These are phyloP conservation scores for Globisporangium rhizosaccharum DNA, from an alignment of 352 stramenopile genomes.

Conservation along the genomic window DNA sequence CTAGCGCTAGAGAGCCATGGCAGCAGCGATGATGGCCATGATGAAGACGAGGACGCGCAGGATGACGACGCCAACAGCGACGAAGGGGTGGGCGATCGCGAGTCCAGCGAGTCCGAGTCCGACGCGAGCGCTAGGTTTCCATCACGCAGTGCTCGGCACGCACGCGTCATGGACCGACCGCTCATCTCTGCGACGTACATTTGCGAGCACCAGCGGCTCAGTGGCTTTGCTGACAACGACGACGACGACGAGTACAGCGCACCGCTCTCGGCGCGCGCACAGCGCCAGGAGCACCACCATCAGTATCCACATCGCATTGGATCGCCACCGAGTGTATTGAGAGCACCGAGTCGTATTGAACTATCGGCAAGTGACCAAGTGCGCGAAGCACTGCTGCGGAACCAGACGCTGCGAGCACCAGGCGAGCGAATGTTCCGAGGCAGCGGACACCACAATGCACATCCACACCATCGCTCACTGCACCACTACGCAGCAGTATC, in stretches of 20 bases:
- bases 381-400: constrained; percentile 38
- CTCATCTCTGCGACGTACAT: no score
- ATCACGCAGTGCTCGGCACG: not conserved
- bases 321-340: not conserved
- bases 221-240: not conserved
- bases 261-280: not conserved
- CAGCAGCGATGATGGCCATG: constrained; percentile 9
- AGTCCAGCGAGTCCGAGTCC: constrained; percentile 10
- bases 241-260: not conserved
- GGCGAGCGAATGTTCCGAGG: not conserved
- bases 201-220: not conserved
- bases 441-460: not conserved
- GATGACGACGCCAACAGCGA: constrained; percentile 15
- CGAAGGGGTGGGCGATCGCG: constrained; percentile 12
- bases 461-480: constrained; percentile 1
- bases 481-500: constrained; percentile 1
- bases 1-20: not conserved
- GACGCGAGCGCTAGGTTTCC: constrained; percentile 7
- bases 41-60: constrained; percentile 18
- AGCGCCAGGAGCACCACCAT: not conserved
- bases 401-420: constrained; percentile 15
- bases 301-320: not conserved
- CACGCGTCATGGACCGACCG: no score
- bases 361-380: constrained; percentile 58
- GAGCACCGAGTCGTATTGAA: constrained; percentile 10